Conservation (phyloP, 2,329 filamentous ascomycete genomes). For the Fusarium aywerte region DNA sequence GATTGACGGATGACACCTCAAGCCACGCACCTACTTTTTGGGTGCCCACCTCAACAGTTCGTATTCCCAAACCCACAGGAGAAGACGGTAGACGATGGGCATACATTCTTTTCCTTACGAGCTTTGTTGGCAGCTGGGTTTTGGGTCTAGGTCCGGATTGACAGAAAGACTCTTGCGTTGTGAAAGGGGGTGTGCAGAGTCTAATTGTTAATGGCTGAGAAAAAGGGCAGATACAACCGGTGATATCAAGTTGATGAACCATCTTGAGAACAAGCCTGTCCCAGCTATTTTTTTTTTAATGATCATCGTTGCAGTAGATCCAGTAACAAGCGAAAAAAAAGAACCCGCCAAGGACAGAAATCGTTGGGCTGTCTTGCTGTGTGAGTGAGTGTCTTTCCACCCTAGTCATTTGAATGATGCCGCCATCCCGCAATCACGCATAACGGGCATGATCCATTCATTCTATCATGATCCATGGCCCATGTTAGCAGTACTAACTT, state of each 20-base stretch:
- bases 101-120: slow-evolving; percentile 21
- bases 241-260: neutral
- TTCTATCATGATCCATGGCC: slow-evolving; percentile 31
- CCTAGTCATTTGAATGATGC: slow-evolving; percentile 26
- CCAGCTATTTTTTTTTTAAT: neutral
- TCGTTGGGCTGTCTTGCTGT: slow-evolving; percentile 13
- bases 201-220: slow-evolving; percentile 1
- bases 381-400: slow-evolving; percentile 2
- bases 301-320: neutral
- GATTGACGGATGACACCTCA: slow-evolving; percentile 32
- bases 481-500: neutral
- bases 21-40: slow-evolving; percentile 35
- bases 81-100: slow-evolving; percentile 13
- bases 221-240: neutral
- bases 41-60: slow-evolving; percentile 45
- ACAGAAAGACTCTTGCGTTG: neutral
- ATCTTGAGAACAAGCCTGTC: neutral
- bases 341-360: neutral
- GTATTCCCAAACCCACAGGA: slow-evolving; percentile 40
- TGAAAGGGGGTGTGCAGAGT: neutral
- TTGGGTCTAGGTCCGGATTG: slow-evolving; percentile 2
- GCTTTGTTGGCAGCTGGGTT: slow-evolving; percentile 17
- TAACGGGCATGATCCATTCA: slow-evolving; percentile 18
- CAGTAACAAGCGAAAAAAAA: slow-evolving; percentile 2
- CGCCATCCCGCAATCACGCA: slow-evolving; percentile 39